Percentiles rank a stretch among this genome's conserved stretches.
Evolutionary conservation across 1,284 basidiomycete species (phyloP).

Genomic region (Heterobasidion parviporum): DNA sequence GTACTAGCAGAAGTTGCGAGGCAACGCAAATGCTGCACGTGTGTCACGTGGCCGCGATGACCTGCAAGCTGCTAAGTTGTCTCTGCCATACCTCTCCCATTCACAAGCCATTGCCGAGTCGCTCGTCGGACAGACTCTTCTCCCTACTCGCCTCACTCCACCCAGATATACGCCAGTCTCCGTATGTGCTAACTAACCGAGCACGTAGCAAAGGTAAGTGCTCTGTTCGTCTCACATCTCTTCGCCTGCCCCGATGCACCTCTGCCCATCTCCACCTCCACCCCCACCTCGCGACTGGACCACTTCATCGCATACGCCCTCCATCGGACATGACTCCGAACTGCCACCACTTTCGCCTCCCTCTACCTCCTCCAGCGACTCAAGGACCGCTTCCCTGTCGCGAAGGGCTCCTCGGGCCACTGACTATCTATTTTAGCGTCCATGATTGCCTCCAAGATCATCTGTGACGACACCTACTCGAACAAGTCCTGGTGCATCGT

Average conservation of each 20-base stretch:
- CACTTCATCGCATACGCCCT: conserved; percentile 43
- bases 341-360: conserved; percentile 39
- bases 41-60: too few species aligned
- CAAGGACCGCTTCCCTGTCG: conserved; percentile 44
- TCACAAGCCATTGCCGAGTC: too few species aligned
- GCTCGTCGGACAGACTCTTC: too few species aligned
- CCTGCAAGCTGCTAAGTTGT: too few species aligned
- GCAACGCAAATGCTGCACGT: too few species aligned
- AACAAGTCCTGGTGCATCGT: conserved; percentile 52
- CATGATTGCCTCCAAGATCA: conserved; percentile 40
- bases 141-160: too few species aligned
- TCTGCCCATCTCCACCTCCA: conserved; percentile 1
- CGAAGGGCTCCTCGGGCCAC: conserved; percentile 45
- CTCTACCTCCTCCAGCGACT: conserved; percentile 40
- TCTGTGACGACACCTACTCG: conserved; percentile 51
- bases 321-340: conserved; percentile 41
- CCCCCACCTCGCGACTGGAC: conserved; percentile 24
- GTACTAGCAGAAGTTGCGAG: too few species aligned
- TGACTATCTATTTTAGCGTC: conserved; percentile 48
- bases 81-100: too few species aligned
- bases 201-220: conserved; percentile 9
- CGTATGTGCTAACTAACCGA: background rate
- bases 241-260: conserved; percentile 18
- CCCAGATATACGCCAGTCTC: too few species aligned
- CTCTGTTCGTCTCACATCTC: conserved; percentile 32